Base-by-base conservation (phyloP, 371 early-diverging fungal genomes). In the Mucor ambiguus region DNA sequence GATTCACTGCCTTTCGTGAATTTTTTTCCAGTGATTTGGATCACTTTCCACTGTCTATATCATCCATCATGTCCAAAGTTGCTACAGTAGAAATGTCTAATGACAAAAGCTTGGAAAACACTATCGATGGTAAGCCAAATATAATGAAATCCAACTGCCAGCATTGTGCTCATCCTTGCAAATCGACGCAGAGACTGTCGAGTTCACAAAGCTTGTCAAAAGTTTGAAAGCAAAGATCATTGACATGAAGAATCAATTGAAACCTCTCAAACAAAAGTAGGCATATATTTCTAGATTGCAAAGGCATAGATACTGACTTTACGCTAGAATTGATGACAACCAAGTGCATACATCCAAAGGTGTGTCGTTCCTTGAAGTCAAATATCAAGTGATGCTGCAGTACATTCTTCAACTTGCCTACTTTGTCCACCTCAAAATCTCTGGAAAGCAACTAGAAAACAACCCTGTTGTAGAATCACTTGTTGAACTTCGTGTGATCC, bases 331-430 rank as follows among this genome's bases (percentile, higher is more conserved):
- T 2, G 73, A 82, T 1, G 70, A 83, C 14, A 83, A 86, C 20
- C 83, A 88, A 63, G 77, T 91, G 41, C 82, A 85, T n/a, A 94
- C 95, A 0, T 76, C 80, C 22, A 89, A 90, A 58, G 96, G 96
- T 58, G 85, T 96, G 30, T 90, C 91, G 32, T 88, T 96, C 26
- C 88, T 96, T 18, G 93, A 93, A 74, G 89, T 93, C 58, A 95
- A 95, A 78, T 83, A 93, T 71, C 93, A 95, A 72, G 81, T 88
- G 28, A 77, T 96, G 79, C 83, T 96, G n/a, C 88, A 92, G 57
- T 98, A 98, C 76, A 81, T 96, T 38, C 85, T 92, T 30, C 78
- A 90, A 67, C 86, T 98, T 20, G 81, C 88, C 29, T 91, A 88
- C 67, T 80, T 89, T 62, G 80, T 90, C 22, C 85, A 93, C 63